phyloP scores from a whole-genome alignment of 2,329 filamentous ascomycete species.

The Lomentospora prolificans region DNA sequence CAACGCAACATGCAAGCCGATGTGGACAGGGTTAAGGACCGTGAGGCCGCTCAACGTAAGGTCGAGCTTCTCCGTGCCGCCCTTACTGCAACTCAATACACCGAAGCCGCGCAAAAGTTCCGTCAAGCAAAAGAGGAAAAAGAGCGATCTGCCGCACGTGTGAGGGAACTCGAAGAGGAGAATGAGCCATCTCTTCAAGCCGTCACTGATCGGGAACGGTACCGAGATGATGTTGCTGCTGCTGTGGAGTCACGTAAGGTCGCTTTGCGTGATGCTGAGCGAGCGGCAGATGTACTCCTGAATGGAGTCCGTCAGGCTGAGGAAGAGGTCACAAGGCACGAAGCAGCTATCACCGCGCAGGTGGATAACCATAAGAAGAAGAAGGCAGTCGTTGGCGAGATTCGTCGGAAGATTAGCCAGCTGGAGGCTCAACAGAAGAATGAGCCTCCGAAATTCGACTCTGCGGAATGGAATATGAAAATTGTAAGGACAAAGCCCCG shows the following conservation, averaged over 20 bases:
- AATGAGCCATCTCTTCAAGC: conserved; percentile 59
- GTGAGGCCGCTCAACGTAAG: conserved; percentile 55
- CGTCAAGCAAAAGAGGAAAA: conserved; percentile 40
- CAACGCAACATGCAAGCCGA: conserved; percentile 70
- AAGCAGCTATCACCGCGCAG: conserved; percentile 8
- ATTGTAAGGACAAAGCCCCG: conserved; percentile 43
- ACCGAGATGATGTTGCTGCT: conserved; percentile 46
- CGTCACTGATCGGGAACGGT: conserved; percentile 60
- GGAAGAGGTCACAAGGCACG: conserved; percentile 17
- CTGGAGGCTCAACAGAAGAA: conserved; percentile 47
- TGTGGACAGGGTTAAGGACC: conserved; percentile 72
- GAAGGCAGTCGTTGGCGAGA: conserved; percentile 10
- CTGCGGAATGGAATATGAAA: conserved; percentile 59
- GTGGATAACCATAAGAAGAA: conserved; percentile 8
- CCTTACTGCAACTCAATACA: conserved; percentile 57
- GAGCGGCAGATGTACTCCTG: conserved; percentile 33
- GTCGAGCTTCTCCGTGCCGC: conserved; percentile 56
- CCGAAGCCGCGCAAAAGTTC: conserved; percentile 27
- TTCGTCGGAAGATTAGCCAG: conserved; percentile 25
- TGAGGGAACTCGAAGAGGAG: conserved; percentile 48
- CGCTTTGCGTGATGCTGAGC: conserved; percentile 44
- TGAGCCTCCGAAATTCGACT: conserved; percentile 57
- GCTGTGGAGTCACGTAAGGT: conserved; percentile 45
- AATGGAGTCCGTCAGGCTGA: conserved; percentile 23
- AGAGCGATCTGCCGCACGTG: conserved; percentile 43